phyloP scores from a whole-genome alignment of 805 yeast genomes.

The Lachancea thermotolerans region DNA sequence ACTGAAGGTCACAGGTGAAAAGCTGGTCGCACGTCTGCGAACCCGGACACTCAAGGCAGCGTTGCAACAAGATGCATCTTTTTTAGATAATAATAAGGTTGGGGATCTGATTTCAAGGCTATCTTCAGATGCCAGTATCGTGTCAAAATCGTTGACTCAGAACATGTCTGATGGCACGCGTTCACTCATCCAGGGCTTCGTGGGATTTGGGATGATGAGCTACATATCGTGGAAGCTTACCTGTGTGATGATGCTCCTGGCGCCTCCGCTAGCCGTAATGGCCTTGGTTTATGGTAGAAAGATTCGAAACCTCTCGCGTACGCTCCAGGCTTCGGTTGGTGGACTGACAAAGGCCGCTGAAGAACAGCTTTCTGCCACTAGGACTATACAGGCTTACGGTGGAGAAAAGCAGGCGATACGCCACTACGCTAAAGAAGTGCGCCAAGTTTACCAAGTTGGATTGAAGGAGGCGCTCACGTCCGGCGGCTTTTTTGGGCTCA shows the following conservation, averaged over 20 bases:
- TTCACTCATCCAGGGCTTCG: slow-evolving; percentile 72
- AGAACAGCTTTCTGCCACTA: slow-evolving; percentile 78
- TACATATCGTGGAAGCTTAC: slow-evolving; percentile 79
- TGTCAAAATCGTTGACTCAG: slow-evolving; percentile 78
- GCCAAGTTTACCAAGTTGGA: slow-evolving; percentile 59
- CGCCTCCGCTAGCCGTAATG: slow-evolving; percentile 78
- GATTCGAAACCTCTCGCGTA: slow-evolving; percentile 65
- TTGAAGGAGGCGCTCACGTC: slow-evolving; percentile 72
- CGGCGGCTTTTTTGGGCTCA: slow-evolving; percentile 69
- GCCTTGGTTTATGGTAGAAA: slow-evolving; percentile 77
- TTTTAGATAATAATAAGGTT: slow-evolving; percentile 81
- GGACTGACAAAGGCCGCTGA: slow-evolving; percentile 83
- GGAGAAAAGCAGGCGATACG: slow-evolving; percentile 75
- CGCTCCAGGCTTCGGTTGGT: slow-evolving; percentile 80
- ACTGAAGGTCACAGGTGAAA: slow-evolving; percentile 76
- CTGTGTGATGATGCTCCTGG: slow-evolving; percentile 66
- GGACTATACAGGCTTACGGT: slow-evolving; percentile 85
- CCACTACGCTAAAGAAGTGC: slow-evolving; percentile 64
- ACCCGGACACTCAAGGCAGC: slow-evolving; percentile 70
- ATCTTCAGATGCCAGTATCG: slow-evolving; percentile 83
- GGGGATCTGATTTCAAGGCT: slow-evolving; percentile 89
- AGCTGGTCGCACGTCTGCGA: slow-evolving; percentile 77
- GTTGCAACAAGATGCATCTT: slow-evolving; percentile 79
- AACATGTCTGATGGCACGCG: slow-evolving; percentile 90
- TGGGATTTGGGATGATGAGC: slow-evolving; percentile 89